Evolutionary conservation across 1,139 yeast species (phyloP), one percentile per base, ranked within the genome.

Genomic region (Blastobotrys elegans): DNA sequence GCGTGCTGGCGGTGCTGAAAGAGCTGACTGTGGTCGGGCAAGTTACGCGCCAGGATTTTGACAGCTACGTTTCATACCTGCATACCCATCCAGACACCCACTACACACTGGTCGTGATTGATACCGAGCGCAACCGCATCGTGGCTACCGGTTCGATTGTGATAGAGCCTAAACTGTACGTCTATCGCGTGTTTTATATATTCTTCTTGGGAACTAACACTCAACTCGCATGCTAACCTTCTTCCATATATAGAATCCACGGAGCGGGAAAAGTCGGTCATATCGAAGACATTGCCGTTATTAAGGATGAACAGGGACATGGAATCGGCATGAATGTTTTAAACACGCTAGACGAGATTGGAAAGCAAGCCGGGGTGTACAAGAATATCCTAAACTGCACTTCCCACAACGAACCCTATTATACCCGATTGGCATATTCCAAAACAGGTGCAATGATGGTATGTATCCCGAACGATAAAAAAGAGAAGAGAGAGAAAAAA

Each of bases 241-340:
- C n/a, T n/a, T n/a, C n/a, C n/a, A 17, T 34, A 11, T 22, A 6
- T 44, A 43, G 50, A 16, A 67, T 69, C 46, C 97, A 88, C 61
- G 77, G 71, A 35, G 80, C 90, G 63, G 94, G 95, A 0, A 64
- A 72, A 46, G 94, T 87, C n/a, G 97, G 97, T 1, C 97, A 90
- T 66, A 84, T 90, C 51, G 97, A 90, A 63, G 97, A 90, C 61
- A 87, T 90, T 47, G 84, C 96, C 0, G 95, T 90, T 2, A 74
- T 79, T 26, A 63, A 66, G 29, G 68, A 73, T n/a, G 86, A 84
- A 62, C 96, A 88, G 59, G 97, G 97, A 2, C 80, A 79, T 59
- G 75, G 76, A 46, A 65, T 86, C 49, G 95, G 95, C 0, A 64
- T 69, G 52, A 63, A 71, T 22, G 65, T 86, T 68, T 80, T 86